phyloP scores from a whole-genome alignment of 1,284 basidiomycete species.

The Fereydounia khargensis region DNA sequence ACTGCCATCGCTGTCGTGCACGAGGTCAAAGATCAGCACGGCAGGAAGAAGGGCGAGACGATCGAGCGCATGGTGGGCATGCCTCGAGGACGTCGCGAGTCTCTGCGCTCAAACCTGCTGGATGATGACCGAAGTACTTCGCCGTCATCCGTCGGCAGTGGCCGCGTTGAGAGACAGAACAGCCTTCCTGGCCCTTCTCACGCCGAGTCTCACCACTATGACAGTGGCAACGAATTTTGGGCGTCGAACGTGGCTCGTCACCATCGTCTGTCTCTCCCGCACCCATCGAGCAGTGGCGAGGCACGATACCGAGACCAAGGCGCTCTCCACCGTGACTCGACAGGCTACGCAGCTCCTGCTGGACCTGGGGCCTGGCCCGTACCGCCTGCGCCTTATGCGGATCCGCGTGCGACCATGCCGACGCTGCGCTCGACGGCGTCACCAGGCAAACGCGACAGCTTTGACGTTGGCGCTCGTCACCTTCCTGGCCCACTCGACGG shows the following conservation, averaged over 20 bases:
- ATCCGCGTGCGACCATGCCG: too few relatives aligned
- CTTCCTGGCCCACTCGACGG: neutral
- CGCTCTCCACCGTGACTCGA: slow-evolving; percentile 30
- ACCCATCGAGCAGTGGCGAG: neutral
- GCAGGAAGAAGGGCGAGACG: slow-evolving; percentile 43
- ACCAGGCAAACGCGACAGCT: neutral
- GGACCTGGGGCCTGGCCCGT: too few relatives aligned
- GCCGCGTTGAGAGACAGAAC: slow-evolving; percentile 16
- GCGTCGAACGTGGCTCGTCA: slow-evolving; percentile 20
- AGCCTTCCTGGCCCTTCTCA: slow-evolving; percentile 15
- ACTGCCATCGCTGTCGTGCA: slow-evolving; percentile 52
- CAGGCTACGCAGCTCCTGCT: too few relatives aligned
- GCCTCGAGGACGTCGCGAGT: slow-evolving; percentile 31
- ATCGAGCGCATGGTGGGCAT: slow-evolving; percentile 45
- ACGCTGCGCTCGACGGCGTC: neutral
- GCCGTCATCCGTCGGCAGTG: slow-evolving; percentile 18
- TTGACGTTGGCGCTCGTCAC: neutral
- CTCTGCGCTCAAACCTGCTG: slow-evolving; percentile 15
- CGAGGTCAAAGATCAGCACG: slow-evolving; percentile 42
- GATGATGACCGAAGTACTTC: slow-evolving; percentile 25
- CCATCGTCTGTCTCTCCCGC: slow-evolving; percentile 27
- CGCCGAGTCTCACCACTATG: slow-evolving; percentile 14
- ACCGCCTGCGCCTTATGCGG: too few relatives aligned
- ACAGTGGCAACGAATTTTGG: slow-evolving; percentile 26
- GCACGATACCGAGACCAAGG: too few relatives aligned